Percentiles rank a stretch among this genome's conserved stretches.
These are phyloP conservation scores for Magnolia officinalis DNA, from an alignment of 164 flowering plant genomes.

Conservation along the genomic window DNA sequence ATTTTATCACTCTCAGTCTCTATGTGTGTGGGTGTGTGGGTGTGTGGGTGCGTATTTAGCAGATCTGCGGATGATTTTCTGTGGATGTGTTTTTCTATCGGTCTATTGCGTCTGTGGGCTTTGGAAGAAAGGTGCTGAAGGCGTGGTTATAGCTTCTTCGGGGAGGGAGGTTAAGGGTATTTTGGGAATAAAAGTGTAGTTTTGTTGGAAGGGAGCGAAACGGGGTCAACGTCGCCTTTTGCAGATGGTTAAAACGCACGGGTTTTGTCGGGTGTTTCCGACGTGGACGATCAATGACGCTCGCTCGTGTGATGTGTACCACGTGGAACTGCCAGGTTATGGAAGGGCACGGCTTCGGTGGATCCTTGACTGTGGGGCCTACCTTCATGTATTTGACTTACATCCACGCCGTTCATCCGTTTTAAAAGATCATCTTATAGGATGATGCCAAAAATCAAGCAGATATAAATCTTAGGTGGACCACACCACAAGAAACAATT, in stretches of 20 bases:
- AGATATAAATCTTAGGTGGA: no score
- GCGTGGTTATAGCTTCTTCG: background rate
- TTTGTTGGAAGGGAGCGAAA: background rate
- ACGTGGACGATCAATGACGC: background rate
- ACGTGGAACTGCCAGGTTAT: no score
- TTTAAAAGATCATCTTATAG: no score
- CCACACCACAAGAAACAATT: no score
- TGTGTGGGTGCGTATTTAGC: background rate
- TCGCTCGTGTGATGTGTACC: background rate
- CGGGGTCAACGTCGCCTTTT: background rate
- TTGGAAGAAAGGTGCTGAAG: background rate
- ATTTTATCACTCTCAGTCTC: background rate
- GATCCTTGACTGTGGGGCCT: no score
- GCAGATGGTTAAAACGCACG: background rate
- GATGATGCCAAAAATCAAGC: no score
- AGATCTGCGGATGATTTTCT: constrained; percentile 5
- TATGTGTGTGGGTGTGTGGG: background rate
- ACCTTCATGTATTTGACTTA: no score
- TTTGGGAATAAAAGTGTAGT: background rate
- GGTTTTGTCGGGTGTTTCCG: background rate
- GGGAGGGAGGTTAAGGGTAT: background rate
- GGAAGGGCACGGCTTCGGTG: no score
- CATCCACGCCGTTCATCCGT: no score
- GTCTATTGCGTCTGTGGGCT: background rate
- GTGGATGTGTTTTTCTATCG: background rate